Evolutionary conservation across 306 rosid genomes (phyloP).

Genomic region (Elaeagnus macrophylla): DNA sequence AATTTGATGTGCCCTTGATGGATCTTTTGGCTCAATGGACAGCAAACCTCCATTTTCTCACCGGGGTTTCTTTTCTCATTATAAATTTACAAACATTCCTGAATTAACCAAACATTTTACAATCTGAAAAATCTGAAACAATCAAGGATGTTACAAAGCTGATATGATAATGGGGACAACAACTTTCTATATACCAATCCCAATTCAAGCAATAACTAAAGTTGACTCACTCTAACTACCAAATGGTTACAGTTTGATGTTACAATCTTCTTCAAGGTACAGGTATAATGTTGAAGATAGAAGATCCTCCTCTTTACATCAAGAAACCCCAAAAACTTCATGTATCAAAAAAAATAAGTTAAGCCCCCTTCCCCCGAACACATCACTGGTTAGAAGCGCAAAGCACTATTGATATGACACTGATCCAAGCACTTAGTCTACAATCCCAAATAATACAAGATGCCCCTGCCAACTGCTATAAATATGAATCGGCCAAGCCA

Average conservation of each 20-base stretch:
- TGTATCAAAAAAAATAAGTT: no score
- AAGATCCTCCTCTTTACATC: no score
- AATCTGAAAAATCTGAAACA: conserved; percentile 1
- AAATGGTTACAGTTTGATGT: not conserved
- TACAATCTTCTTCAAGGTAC: conserved; percentile 1
- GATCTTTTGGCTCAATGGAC: no score
- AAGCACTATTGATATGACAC: conserved; percentile 19
- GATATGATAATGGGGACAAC: conserved; percentile 1
- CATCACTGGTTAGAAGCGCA: conserved; percentile 15
- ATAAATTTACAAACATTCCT: no score
- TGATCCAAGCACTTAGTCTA: conserved; percentile 10
- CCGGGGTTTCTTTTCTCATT: no score
- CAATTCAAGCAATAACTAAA: not conserved
- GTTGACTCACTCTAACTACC: not conserved
- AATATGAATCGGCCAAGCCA: conserved; percentile 35
- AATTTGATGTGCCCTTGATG: no score
- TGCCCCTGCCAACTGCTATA: conserved; percentile 23
- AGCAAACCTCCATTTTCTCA: no score
- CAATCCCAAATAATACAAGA: conserved; percentile 15
- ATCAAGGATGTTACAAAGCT: conserved; percentile 13
- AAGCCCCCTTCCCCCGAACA: no score
- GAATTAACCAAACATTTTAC: not conserved
- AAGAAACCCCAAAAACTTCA: no score
- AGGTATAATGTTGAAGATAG: conserved; percentile 5
- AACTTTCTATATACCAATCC: conserved; percentile 7